Conservation (phyloP, 257 asterid species). For the Solanum pinnatisectum region DNA sequence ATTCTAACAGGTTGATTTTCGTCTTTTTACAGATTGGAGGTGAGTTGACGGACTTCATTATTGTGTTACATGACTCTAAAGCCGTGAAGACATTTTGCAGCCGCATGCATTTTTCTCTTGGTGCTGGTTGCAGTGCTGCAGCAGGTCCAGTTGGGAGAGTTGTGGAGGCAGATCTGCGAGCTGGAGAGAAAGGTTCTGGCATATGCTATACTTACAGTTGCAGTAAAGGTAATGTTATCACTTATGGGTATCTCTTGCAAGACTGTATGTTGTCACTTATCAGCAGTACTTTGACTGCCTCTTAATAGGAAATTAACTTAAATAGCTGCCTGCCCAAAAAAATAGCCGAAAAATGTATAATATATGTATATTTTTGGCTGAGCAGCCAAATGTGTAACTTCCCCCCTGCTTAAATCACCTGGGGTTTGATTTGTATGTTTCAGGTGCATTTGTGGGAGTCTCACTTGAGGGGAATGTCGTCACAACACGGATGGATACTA, state of each 20-base stretch:
- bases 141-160: constrained; percentile 99
- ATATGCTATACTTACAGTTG: constrained; percentile 98
- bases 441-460: constrained; percentile 96
- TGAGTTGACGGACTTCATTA: constrained; percentile 92
- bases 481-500: constrained; percentile 85
- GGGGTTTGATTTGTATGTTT: constrained; percentile 3
- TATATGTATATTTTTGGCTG: background rate
- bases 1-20: background rate
- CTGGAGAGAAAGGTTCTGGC: constrained; percentile 98
- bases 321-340: background rate
- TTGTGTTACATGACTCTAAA: constrained; percentile 76
- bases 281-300: background rate
- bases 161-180: constrained; percentile 92
- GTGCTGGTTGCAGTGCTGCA: constrained; percentile 99
- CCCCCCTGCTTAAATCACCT: background rate
- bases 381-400: background rate
- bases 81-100: constrained; percentile 97
- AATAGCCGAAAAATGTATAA: background rate
- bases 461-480: constrained; percentile 90
- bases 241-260: background rate
- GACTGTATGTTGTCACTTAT: background rate
- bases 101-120: constrained; percentile 96
- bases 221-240: constrained; percentile 70
- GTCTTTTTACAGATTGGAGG: constrained; percentile 59
- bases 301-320: background rate